Evolutionary conservation across 805 yeast genomes (phyloP).

Genomic region (Hanseniaspora osmophila): DNA sequence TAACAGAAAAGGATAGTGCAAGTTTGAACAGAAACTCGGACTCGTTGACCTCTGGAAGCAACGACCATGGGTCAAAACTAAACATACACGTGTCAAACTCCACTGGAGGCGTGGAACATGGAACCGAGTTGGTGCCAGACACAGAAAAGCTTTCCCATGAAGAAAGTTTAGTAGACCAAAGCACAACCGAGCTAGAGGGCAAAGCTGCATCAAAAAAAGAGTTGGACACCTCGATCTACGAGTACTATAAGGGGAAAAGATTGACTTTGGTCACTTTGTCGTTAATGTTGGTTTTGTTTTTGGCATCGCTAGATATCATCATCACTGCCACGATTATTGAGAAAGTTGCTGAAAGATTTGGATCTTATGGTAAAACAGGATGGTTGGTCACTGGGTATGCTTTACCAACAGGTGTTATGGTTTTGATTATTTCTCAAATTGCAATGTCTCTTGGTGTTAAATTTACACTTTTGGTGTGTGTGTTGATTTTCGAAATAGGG

Average conservation of each 20-base stretch:
- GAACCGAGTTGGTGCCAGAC: no score
- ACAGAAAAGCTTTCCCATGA: background rate
- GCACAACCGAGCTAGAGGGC: background rate
- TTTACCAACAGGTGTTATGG: conserved; percentile 38
- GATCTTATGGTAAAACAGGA: conserved; percentile 36
- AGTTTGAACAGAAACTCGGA: no score
- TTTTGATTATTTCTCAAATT: conserved; percentile 45
- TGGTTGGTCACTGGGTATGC: conserved; percentile 47
- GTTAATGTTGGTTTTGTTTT: conserved; percentile 14
- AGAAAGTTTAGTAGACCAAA: background rate
- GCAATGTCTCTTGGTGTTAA: conserved; percentile 47
- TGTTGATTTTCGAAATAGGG: conserved; percentile 46
- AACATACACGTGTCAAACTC: no score
- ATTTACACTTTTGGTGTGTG: conserved; percentile 30
- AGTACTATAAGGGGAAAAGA: conserved; percentile 4
- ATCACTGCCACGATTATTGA: conserved; percentile 39
- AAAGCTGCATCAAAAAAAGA: background rate
- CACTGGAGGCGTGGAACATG: no score
- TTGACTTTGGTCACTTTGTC: conserved; percentile 9
- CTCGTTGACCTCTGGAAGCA: no score
- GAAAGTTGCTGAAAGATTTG: conserved; percentile 34
- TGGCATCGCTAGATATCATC: conserved; percentile 44
- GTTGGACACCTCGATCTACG: background rate
- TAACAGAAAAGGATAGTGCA: no score
- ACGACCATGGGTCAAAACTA: no score